phyloP scores from a whole-genome alignment of 2,329 filamentous ascomycete species.

The Epichloe uncinata region DNA sequence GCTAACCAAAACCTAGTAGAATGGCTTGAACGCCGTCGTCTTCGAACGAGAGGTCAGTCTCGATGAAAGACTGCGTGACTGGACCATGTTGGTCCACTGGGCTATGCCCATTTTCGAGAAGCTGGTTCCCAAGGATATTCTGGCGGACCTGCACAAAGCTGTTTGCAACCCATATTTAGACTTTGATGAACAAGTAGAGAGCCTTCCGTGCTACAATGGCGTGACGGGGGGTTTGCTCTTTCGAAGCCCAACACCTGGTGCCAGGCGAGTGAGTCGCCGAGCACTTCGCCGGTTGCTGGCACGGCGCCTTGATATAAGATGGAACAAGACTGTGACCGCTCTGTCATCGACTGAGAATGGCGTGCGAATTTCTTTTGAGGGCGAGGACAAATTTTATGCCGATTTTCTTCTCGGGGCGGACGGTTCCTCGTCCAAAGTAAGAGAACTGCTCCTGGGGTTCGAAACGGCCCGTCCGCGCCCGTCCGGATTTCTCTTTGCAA shows the following conservation, averaged over 20 bases:
- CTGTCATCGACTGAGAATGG: conserved; percentile 4
- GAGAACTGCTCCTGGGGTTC: conserved; percentile 16
- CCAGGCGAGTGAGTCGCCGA: conserved; percentile 21
- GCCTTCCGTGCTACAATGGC: conserved; percentile 20
- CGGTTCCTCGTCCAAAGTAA: conserved; percentile 17
- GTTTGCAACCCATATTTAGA: conserved; percentile 22
- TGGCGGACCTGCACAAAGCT: conserved; percentile 16
- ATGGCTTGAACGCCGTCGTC: conserved; percentile 19
- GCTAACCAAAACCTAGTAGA: conserved; percentile 9
- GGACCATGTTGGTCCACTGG: conserved; percentile 29
- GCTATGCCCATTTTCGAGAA: conserved; percentile 21
- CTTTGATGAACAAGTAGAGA: conserved; percentile 18
- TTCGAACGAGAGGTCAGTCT: conserved; percentile 19
- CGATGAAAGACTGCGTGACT: conserved; percentile 20
- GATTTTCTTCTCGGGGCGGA: conserved; percentile 18
- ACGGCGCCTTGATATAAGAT: conserved; percentile 19
- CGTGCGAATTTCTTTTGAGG: conserved; percentile 14
- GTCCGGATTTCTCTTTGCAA: conserved; percentile 18
- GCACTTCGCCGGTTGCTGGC: conserved; percentile 19
- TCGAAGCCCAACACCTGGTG: conserved; percentile 18
- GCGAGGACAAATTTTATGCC: conserved; percentile 9
- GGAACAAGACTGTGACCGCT: conserved; percentile 13
- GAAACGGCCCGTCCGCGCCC: conserved; percentile 13
- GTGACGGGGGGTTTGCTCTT: conserved; percentile 25
- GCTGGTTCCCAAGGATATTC: conserved; percentile 20